A percentile compares a stretch with the other conserved stretches of the same genome.
phyloP scores from a whole-genome alignment of 2,329 filamentous ascomycete species.

The Alternaria triticimaculans region DNA sequence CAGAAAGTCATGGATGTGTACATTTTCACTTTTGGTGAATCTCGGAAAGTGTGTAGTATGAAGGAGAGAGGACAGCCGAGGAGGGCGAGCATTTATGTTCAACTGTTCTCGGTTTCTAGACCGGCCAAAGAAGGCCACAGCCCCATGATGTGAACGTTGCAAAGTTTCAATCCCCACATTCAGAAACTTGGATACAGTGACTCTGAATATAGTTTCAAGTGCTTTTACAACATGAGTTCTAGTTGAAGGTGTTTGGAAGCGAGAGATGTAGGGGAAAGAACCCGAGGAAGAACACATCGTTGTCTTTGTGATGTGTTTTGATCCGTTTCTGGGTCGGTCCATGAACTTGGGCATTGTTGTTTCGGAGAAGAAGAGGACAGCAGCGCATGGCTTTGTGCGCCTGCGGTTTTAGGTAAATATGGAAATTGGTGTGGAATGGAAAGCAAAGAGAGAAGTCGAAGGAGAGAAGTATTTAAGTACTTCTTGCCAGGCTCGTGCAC shows the following conservation, averaged over 20 bases:
- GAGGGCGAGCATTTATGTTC: background rate
- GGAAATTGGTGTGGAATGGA: background rate
- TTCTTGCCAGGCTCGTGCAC: background rate
- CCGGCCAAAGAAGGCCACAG: background rate
- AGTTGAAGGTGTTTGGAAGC: accelerated
- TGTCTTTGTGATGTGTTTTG: background rate
- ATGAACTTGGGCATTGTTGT: accelerated
- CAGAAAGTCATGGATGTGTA: background rate
- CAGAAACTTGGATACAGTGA: background rate
- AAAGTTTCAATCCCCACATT: background rate
- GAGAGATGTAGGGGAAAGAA: background rate
- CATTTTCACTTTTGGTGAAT: accelerated
- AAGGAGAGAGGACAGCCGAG: background rate
- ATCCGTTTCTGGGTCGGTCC: background rate
- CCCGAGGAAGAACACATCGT: background rate
- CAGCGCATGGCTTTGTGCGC: background rate
- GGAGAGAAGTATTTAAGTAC: background rate
- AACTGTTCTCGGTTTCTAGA: background rate
- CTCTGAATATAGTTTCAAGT: background rate
- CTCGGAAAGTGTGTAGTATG: background rate
- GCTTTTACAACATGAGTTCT: background rate
- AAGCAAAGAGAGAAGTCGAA: background rate
- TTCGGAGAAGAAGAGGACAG: background rate
- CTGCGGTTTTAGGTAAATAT: background rate
- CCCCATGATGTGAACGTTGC: background rate